A percentile compares a stretch with the other conserved stretches of the same genome.
Evolutionary conservation across 225 moss, liverwort and hornwort genomes (phyloP).

Genomic region (Rhytidiadelphus loreus): DNA sequence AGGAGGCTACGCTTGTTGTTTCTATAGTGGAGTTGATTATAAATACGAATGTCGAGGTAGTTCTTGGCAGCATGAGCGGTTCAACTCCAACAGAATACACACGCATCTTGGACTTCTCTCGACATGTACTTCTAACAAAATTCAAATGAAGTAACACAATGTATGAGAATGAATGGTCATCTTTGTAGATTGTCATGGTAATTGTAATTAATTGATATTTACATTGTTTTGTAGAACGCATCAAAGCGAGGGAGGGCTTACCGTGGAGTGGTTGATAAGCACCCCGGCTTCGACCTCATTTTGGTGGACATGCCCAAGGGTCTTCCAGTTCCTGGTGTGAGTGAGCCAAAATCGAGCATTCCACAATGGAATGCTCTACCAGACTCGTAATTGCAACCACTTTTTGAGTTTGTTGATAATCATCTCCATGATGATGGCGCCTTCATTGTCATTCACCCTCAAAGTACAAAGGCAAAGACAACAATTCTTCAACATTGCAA

Average conservation of each 20-base stretch:
- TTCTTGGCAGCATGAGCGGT: background rate
- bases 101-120: background rate
- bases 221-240: rapidly evolving
- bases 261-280: background rate
- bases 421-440: background rate
- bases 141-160: background rate
- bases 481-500: background rate
- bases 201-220: background rate
- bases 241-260: background rate
- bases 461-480: background rate
- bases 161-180: background rate
- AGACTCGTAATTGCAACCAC: background rate
- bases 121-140: background rate
- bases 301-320: background rate
- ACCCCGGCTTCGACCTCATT: background rate
- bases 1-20: rapidly evolving
- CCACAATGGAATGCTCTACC: background rate
- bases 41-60: rapidly evolving
- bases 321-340: rapidly evolving
- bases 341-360: background rate
- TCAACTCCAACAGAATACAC: rapidly evolving
- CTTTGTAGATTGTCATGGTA: background rate
- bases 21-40: rapidly evolving
- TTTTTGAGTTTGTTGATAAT: background rate
- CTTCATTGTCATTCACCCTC: background rate